Conservation (phyloP, 2,329 filamentous ascomycete species). For the Fusarium sp. region DNA sequence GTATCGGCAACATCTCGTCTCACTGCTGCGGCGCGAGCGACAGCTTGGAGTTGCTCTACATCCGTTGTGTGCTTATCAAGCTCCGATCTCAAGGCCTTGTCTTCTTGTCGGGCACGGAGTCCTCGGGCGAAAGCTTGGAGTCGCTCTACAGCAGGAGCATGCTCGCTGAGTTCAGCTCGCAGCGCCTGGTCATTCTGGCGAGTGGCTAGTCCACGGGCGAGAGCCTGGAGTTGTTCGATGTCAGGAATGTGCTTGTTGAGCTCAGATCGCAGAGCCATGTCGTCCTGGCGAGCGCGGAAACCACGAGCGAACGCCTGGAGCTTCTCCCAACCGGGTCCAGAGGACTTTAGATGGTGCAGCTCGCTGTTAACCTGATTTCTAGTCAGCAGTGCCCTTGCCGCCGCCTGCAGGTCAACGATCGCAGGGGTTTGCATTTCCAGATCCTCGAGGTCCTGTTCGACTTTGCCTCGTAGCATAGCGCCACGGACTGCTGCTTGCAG, state of each 20-base stretch:
- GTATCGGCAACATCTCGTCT: conserved; percentile 61
- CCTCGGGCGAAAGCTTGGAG: conserved; percentile 66
- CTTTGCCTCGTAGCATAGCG: conserved; percentile 68
- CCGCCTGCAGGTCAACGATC: conserved; percentile 71
- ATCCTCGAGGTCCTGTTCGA: conserved; percentile 63
- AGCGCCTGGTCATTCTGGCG: conserved; percentile 47
- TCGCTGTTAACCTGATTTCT: conserved; percentile 65
- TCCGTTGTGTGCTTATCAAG: conserved; percentile 57
- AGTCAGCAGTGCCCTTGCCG: conserved; percentile 70
- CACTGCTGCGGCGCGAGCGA: conserved; percentile 66
- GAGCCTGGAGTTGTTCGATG: conserved; percentile 60
- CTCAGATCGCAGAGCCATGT: conserved; percentile 59
- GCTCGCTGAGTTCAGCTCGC: conserved; percentile 60
- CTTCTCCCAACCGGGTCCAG: conserved; percentile 61
- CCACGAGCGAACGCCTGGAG: conserved; percentile 59
- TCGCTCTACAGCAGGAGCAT: conserved; percentile 54
- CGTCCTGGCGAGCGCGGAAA: conserved; percentile 57
- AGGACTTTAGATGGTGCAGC: conserved; percentile 62
- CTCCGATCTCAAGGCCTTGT: conserved; percentile 58
- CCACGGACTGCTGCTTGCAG: conserved; percentile 77
- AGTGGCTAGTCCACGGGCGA: conserved; percentile 56
- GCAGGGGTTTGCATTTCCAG: conserved; percentile 63
- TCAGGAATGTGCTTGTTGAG: conserved; percentile 57
- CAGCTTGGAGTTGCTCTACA: conserved; percentile 62
- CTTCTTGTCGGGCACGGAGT: conserved; percentile 21